Evolutionary conservation across 2,329 filamentous ascomycete genomes (phyloP).

Genomic region (Diplodia scrobiculata): DNA sequence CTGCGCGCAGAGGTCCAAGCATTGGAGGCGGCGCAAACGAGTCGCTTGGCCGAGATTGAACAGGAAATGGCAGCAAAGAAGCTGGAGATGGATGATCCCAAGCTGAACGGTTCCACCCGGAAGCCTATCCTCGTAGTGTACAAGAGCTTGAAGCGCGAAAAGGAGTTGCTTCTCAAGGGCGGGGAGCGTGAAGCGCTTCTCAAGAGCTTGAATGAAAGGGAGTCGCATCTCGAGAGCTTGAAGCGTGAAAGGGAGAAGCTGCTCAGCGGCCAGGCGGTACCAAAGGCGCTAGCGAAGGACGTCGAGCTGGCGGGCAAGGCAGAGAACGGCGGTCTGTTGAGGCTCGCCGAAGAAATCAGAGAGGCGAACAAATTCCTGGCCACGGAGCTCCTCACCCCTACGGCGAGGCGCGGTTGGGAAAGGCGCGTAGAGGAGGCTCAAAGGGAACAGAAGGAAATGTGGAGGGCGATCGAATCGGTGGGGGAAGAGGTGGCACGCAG

Average conservation of each 20-base stretch:
- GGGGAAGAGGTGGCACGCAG: too few relatives aligned
- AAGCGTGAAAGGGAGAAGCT: not conserved
- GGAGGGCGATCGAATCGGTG: too few relatives aligned
- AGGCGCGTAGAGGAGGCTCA: not conserved
- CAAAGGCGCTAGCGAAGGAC: not conserved
- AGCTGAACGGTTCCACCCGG: not conserved
- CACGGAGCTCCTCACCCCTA: not conserved
- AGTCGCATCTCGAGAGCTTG: too few relatives aligned
- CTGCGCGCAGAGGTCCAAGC: not conserved
- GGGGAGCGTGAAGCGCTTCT: too few relatives aligned
- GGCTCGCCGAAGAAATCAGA: not conserved
- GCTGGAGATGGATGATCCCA: not conserved
- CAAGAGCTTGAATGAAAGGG: too few relatives aligned
- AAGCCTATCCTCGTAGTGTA: too few relatives aligned
- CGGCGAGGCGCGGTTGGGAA: not conserved
- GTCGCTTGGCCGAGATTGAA: not conserved
- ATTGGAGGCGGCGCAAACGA: slow-evolving; percentile 32
- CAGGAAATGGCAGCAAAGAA: not conserved
- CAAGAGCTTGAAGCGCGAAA: too few relatives aligned
- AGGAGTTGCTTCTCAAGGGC: not conserved
- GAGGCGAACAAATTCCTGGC: not conserved
- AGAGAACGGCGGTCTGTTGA: not conserved
- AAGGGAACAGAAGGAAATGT: too few relatives aligned
- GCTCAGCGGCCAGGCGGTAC: not conserved
- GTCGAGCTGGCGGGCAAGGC: not conserved